These are phyloP conservation scores for Cucurbita ficifolia DNA, from an alignment of 306 rosid species.

Conservation along the genomic window DNA sequence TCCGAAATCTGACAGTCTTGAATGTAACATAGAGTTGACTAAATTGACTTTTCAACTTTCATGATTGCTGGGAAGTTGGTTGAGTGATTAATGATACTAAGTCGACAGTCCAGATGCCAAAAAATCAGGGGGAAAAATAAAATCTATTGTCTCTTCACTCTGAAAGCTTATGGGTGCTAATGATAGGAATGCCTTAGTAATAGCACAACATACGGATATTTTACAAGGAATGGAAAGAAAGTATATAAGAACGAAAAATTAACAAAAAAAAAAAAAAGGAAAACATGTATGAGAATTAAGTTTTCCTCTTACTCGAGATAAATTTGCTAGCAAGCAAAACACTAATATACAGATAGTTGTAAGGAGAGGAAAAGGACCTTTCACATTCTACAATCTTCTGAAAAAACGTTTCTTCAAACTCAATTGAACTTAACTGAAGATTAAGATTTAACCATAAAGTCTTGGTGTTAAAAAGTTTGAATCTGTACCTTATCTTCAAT, in stretches of 20 bases:
- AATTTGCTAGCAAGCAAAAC: background rate
- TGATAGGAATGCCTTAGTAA: background rate
- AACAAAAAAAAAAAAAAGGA: background rate
- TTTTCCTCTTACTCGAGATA: background rate
- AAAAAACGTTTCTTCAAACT: background rate
- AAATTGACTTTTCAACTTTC: background rate
- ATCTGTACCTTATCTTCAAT: constrained; percentile 85
- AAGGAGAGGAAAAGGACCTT: background rate
- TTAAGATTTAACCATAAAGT: background rate
- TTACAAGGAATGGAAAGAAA: background rate
- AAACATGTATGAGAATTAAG: background rate
- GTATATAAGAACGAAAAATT: background rate
- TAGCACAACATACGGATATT: background rate
- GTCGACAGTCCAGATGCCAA: background rate
- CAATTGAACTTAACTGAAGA: background rate
- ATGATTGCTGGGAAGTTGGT: background rate
- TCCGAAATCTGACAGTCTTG: background rate
- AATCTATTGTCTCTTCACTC: background rate
- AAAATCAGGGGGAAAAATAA: background rate
- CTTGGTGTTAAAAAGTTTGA: background rate
- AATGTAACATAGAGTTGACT: background rate
- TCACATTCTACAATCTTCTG: background rate
- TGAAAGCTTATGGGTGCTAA: background rate
- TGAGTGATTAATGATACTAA: background rate
- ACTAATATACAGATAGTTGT: background rate